Evolutionary conservation across 192 early-diverging fungal species (phyloP), one percentile per base, ranked within the genome.

Genomic region (Helicostylum pulchrum): DNA sequence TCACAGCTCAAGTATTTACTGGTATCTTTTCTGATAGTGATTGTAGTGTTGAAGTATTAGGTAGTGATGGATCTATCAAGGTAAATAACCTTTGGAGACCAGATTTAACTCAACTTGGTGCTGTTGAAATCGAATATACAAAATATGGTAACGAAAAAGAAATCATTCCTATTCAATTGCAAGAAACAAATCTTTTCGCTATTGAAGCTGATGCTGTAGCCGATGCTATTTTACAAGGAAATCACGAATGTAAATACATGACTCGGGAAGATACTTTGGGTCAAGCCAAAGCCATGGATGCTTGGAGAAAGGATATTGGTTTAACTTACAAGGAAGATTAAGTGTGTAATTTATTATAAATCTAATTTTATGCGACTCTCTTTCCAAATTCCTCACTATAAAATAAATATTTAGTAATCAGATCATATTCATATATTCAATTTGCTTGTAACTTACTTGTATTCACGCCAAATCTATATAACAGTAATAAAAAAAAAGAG

Each of bases 391-490:
- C 46, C 46, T 48, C 46, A 48, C 46, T 48, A 48, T 12, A 17
- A 48, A 19, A 48, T 26, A 26, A 48, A 48, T 6, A 48, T 5
- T 48, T 15, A 48, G 46, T 48, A 48, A 48, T 12, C 1, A 39
- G 36, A 39, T 39, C 36, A 39, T 9, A 39, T 39, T 26, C 2
- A 48, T 1, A 15, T n/a, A n/a, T n/a, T n/a, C n/a, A 48, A 10
- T 19, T 17, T 19, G 12, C 46, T 17, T 19, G 17, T 17, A 14
- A 56, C 74, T 76, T 67, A 61, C 64, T 76, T 76, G 65, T 62
- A 76, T 67, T 76, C 69, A 60, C 69, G 68, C 62, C 69, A 71
- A 45, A 71, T 76, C 56, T 71, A 60, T 15, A 23, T 36, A 42
- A 15, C 32, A 56, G 19, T 12, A 23, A 49, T 21, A 17, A 19